Base-by-base conservation (phyloP, 441 rosid genomes). In the Biscutella laevigata region DNA sequence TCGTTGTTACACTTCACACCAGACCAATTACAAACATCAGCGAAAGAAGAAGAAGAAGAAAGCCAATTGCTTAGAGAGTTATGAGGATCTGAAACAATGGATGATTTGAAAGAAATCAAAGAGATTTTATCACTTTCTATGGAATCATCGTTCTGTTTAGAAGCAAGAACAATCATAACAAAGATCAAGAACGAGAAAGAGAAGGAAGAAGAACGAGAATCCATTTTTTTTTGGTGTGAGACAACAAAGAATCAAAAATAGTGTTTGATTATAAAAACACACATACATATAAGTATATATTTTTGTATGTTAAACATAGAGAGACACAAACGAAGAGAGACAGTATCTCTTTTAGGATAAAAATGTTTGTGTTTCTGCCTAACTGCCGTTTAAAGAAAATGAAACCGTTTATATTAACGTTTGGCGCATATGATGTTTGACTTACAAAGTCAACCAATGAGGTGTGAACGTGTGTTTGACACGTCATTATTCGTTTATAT, bases 21-120 rank as follows among this genome's bases (percentile, higher is more conserved):
- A 3, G 72, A 57, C 95, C 98, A 90, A 13, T 74, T 68, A 73
- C 98, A 90, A 34, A 81, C 79, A 62, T 72, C 79, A 59, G 66
- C 32, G 2, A 32, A 40, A 8, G 39, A 4, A 7, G 53, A 28
- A 7, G 68, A 36, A 45, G 57, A 30, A 38, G 57, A 46, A 19
- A 66, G 70, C 98, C 95, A 90, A 48, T 13, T 69, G 29, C 39
- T 52, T 7, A 86, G 73, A 14, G 74, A 68, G 16, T 55, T 62
- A 38, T 63, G 62, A 3, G 94, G 83, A 60, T 80, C 89, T n/a
- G 61, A 75, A 37, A 42, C 57, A 45, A 90, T 67, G 21, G 70
- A 76, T 1, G 78, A 62, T 79, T 42, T 79, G 70, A 90, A 77
- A 27, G 75, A 52, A 36, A 90, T 67, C 54, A 90, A 66, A 15